These are phyloP conservation scores for Chiua virens DNA, from an alignment of 768 basidiomycete genomes.

Conservation along the genomic window DNA sequence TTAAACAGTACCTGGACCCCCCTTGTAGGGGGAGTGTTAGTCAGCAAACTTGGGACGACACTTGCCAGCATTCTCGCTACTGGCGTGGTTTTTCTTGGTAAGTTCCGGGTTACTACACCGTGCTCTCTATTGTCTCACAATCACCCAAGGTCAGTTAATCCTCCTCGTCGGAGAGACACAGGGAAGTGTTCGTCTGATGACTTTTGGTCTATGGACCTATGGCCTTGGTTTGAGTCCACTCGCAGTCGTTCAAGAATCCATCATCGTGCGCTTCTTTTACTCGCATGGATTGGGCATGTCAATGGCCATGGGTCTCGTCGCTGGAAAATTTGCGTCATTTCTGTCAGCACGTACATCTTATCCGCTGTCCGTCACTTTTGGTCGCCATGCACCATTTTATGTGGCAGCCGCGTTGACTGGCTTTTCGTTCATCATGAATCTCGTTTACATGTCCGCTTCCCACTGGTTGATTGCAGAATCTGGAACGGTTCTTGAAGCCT, in stretches of 20 bases:
- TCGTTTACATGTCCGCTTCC: slow-evolving; percentile 63
- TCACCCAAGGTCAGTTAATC: slow-evolving; percentile 54
- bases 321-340: slow-evolving; percentile 78
- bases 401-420: slow-evolving; percentile 62
- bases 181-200: slow-evolving; percentile 65
- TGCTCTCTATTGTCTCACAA: slow-evolving; percentile 6
- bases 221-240: slow-evolving; percentile 79
- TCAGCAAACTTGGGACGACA: slow-evolving; percentile 71
- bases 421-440: slow-evolving; percentile 66
- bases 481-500: slow-evolving; percentile 62
- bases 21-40: slow-evolving; percentile 71
- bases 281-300: slow-evolving; percentile 73
- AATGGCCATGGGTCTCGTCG: slow-evolving; percentile 80
- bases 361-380: slow-evolving; percentile 67
- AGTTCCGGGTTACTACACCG: slow-evolving; percentile 4
- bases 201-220: slow-evolving; percentile 74
- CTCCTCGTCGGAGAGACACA: slow-evolving; percentile 66
- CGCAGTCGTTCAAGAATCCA: slow-evolving; percentile 81
- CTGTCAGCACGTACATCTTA: slow-evolving; percentile 73
- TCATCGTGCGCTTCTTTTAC: slow-evolving; percentile 80
- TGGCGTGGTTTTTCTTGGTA: slow-evolving; percentile 64
- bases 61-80: slow-evolving; percentile 73
- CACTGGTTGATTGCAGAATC: slow-evolving; percentile 63
- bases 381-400: slow-evolving; percentile 73
- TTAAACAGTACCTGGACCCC: slow-evolving; percentile 80